These are phyloP conservation scores for Endothia cerciana DNA, from an alignment of 2,329 filamentous ascomycete species.

Conservation along the genomic window DNA sequence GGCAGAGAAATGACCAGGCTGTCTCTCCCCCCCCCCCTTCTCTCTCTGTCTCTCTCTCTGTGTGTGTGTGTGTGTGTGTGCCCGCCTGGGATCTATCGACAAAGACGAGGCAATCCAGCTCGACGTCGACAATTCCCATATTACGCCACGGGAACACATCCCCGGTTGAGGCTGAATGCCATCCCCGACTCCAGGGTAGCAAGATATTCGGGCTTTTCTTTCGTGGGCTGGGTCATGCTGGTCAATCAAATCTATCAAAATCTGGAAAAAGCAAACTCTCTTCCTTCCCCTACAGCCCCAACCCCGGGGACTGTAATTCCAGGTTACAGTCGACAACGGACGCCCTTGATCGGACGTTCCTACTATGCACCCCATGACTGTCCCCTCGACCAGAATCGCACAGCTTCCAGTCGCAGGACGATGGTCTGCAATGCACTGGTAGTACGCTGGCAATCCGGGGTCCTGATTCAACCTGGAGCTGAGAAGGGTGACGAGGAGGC, in stretches of 20 bases:
- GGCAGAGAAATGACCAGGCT: not conserved
- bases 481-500: not conserved
- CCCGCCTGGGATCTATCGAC: not conserved
- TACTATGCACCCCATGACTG: no score
- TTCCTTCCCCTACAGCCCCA: conserved; percentile 18
- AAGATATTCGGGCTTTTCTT: conserved; percentile 13
- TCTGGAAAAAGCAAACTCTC: conserved; percentile 25
- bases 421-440: not conserved
- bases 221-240: conserved; percentile 26
- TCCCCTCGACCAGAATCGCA: not conserved
- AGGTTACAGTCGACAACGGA: not conserved
- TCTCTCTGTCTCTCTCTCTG: no score
- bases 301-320: not conserved
- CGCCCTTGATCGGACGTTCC: not conserved
- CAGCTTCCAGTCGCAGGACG: not conserved
- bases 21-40: no score
- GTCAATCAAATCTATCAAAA: conserved; percentile 28
- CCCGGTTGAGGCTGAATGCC: conserved; percentile 14
- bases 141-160: conserved; percentile 1
- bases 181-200: conserved; percentile 3
- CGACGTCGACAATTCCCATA: conserved; percentile 1
- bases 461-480: conserved; percentile 3
- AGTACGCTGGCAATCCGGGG: not conserved
- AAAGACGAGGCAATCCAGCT: conserved; percentile 1
- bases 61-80: no score